Evolutionary conservation across 768 basidiomycete species (phyloP).

Genomic region (Suillus placidus): DNA sequence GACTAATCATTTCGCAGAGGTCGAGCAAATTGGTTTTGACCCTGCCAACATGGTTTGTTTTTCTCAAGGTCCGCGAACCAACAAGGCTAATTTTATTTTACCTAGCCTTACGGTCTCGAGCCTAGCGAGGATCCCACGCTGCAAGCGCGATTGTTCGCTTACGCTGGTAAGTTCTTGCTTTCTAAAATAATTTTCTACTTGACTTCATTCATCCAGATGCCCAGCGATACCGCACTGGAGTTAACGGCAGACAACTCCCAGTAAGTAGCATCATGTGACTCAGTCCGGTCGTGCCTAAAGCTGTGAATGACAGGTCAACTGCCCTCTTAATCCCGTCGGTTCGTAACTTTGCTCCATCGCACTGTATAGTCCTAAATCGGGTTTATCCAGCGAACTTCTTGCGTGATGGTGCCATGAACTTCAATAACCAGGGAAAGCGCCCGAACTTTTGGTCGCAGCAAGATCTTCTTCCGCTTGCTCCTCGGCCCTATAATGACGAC

Average conservation of each 20-base stretch:
- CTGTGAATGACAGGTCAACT: slow-evolving; percentile 32
- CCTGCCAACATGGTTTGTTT: slow-evolving; percentile 49
- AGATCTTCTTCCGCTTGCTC: slow-evolving; percentile 34
- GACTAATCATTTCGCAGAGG: slow-evolving; percentile 38
- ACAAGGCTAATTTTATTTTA: not conserved
- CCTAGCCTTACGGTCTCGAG: slow-evolving; percentile 41
- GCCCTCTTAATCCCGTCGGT: slow-evolving; percentile 41
- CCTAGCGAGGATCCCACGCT: slow-evolving; percentile 60
- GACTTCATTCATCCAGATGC: slow-evolving; percentile 29
- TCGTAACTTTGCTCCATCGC: slow-evolving; percentile 11
- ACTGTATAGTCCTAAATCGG: not conserved
- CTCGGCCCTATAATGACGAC: slow-evolving; percentile 40
- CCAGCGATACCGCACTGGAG: slow-evolving; percentile 41
- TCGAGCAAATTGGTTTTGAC: slow-evolving; percentile 50
- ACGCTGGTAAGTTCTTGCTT: slow-evolving; percentile 41
- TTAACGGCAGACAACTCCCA: slow-evolving; percentile 43
- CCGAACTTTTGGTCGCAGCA: slow-evolving; percentile 43
- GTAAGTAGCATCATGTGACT: slow-evolving; percentile 15
- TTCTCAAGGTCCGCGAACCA: not conserved
- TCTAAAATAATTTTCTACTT: not conserved
- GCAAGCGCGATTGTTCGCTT: slow-evolving; percentile 60
- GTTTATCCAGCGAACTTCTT: slow-evolving; percentile 37
- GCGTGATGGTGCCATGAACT: slow-evolving; percentile 42
- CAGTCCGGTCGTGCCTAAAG: not conserved
- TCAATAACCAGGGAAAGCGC: slow-evolving; percentile 41